These are phyloP conservation scores for Candida koratica DNA, from an alignment of 805 yeast species.

Conservation along the genomic window DNA sequence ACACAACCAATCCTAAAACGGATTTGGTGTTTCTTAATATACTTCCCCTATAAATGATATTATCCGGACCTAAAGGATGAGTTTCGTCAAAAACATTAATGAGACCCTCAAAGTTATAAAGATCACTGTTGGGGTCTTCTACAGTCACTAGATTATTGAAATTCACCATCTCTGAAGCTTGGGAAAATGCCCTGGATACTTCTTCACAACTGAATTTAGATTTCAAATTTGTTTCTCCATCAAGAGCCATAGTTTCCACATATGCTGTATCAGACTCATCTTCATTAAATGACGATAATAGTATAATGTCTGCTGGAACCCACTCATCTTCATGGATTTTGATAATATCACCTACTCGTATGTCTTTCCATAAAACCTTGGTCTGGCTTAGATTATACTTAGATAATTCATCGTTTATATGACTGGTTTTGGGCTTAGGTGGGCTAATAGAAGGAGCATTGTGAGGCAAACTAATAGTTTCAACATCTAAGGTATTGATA, in stretches of 20 bases:
- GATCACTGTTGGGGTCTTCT: slow-evolving; percentile 90
- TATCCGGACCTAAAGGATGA: slow-evolving; percentile 69
- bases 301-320: slow-evolving; percentile 87
- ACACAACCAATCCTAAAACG: slow-evolving; percentile 75
- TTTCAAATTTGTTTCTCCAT: slow-evolving; percentile 94
- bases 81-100: slow-evolving; percentile 39
- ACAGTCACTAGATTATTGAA: slow-evolving; percentile 54
- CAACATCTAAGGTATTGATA: slow-evolving; percentile 37
- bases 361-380: slow-evolving; percentile 60
- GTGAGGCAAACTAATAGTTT: slow-evolving; percentile 24
- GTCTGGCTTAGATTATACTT: slow-evolving; percentile 33
- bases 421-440: slow-evolving; percentile 6
- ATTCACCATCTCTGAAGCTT: slow-evolving; percentile 48
- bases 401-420: slow-evolving; percentile 18
- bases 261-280: slow-evolving; percentile 59
- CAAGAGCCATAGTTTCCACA: slow-evolving; percentile 95
- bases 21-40: slow-evolving; percentile 78
- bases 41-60: slow-evolving; percentile 88
- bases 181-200: slow-evolving; percentile 47
- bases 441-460: neutral
- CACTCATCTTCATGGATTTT: slow-evolving; percentile 76
- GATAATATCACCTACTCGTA: slow-evolving; percentile 85
- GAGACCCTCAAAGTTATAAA: slow-evolving; percentile 88
- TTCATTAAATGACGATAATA: slow-evolving; percentile 60
- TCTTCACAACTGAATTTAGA: slow-evolving; percentile 65